A percentile compares a stretch with the other conserved stretches of the same genome.
phyloP scores from a whole-genome alignment of 352 stramenopile species.

The Aphanomyces astaci region DNA sequence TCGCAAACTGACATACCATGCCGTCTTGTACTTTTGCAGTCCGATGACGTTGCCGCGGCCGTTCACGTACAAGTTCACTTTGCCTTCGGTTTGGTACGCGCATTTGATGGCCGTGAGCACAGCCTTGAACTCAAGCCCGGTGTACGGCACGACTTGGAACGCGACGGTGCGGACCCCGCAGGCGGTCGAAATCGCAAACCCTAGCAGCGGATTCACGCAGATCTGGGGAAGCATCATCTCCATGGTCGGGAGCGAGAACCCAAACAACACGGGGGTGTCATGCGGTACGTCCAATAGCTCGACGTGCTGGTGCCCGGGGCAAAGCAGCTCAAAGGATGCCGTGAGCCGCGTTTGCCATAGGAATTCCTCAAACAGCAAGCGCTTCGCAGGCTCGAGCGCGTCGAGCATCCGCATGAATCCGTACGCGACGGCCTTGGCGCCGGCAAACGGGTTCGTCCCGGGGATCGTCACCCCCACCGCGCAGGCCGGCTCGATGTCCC shows the following conservation, averaged over 20 bases:
- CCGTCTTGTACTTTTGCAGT: slow-evolving; percentile 76
- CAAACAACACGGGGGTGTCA: slow-evolving; percentile 77
- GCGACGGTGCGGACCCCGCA: slow-evolving; percentile 54
- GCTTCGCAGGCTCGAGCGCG: slow-evolving; percentile 32
- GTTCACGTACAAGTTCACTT: slow-evolving; percentile 68
- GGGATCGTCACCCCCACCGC: slow-evolving; percentile 19
- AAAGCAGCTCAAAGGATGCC: slow-evolving; percentile 73
- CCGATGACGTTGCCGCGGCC: slow-evolving; percentile 51
- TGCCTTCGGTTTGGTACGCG: slow-evolving; percentile 59
- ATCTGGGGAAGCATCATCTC: slow-evolving; percentile 39
- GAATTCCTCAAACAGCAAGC: slow-evolving; percentile 51
- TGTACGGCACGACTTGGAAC: slow-evolving; percentile 45
- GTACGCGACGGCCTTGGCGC: slow-evolving; percentile 42
- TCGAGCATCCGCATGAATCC: slow-evolving; percentile 40
- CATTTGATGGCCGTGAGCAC: slow-evolving; percentile 38
- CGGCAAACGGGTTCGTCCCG: slow-evolving; percentile 40
- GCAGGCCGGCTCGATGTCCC: slow-evolving; percentile 41
- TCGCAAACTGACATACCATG: slow-evolving; percentile 81
- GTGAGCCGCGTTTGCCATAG: slow-evolving; percentile 68
- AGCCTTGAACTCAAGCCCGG: slow-evolving; percentile 28
- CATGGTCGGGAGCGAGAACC: slow-evolving; percentile 47
- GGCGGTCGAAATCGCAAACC: slow-evolving; percentile 44
- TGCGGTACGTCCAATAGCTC: slow-evolving; percentile 54
- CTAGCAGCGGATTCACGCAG: slow-evolving; percentile 69
- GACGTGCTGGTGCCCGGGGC: slow-evolving; percentile 63